Base-by-base conservation (phyloP, 2,329 filamentous ascomycete genomes). In the Alternaria rosae region DNA sequence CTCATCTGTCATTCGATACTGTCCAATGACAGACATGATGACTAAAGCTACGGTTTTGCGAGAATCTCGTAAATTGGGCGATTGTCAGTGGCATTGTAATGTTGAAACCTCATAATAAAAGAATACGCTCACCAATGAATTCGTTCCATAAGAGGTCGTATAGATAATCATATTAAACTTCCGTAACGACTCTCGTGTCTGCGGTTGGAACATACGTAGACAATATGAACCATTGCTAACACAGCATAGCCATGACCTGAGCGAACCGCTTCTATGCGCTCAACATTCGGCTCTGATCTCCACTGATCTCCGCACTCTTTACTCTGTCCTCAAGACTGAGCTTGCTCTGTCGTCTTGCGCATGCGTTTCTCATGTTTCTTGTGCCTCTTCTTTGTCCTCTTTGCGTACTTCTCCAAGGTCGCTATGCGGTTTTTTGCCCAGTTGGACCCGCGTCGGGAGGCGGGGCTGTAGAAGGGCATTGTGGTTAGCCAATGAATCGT, bases 401-500 rank as follows among this genome's bases (percentile, higher is more conserved):
- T 38, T n/a, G 48, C 38, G 7, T 53, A 61, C 48, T 54, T 57
- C 6, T 21, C 28, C 23, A 61, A 32, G 13, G 54, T 57, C 9
- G 20, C 30, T 12, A 47, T 54, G n/a, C 59, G 54, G 17, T 61
- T 61, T 21, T 57, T 54, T 8, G 59, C 59, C 59, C 59, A 61
- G 20, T 61, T 57, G 6, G 53, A 48, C 30, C 54, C 53, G n/a
- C 54, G 54, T 26, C 47, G 20, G 21, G 59, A 42, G 6, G 59
- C 47, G 5, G 54, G 42, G 26, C n/a, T 47, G 57, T 17, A 17
- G 20, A 61, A 45, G 5, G 10, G 17, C 9, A 20, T 2, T 4
- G 1, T 1, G 6, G 48, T 51, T 13, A 32, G 48, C 20, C 28
- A 51, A 32, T 15, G 5, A 0, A 35, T 6, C 35, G 35, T 17